Evolutionary conservation across 129 eudicot genomes (phyloP).

Genomic region (Artemisia tridentata): DNA sequence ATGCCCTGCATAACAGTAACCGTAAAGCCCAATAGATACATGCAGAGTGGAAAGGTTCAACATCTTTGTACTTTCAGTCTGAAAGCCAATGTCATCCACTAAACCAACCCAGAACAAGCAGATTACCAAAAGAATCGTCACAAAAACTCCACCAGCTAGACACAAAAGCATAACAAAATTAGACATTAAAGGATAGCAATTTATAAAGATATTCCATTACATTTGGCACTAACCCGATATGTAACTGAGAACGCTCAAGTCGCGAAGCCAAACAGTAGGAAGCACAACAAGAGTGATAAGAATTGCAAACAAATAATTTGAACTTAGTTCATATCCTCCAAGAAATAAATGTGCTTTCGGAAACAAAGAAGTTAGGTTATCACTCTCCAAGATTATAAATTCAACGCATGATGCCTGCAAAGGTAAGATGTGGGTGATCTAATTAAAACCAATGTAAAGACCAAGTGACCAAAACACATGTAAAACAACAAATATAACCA

Average conservation of each 20-base stretch:
- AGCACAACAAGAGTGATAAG: slow-evolving; percentile 59
- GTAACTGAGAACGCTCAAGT: slow-evolving; percentile 82
- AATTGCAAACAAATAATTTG: slow-evolving; percentile 64
- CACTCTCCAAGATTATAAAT: slow-evolving; percentile 82
- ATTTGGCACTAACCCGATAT: slow-evolving; percentile 55
- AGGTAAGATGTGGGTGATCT: slow-evolving; percentile 6
- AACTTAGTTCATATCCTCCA: slow-evolving; percentile 40
- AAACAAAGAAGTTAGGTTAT: slow-evolving; percentile 74
- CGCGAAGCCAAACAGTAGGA: slow-evolving; percentile 81
- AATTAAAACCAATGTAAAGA: not conserved
- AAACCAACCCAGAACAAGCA: slow-evolving; percentile 81
- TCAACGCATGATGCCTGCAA: slow-evolving; percentile 84
- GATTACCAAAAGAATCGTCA: slow-evolving; percentile 57
- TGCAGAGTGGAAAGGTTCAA: slow-evolving; percentile 74
- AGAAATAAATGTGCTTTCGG: slow-evolving; percentile 62
- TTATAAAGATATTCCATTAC: not conserved
- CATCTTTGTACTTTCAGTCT: slow-evolving; percentile 37
- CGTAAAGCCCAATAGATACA: slow-evolving; percentile 81
- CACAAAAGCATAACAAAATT: slow-evolving; percentile 1
- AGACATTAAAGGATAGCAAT: not conserved
- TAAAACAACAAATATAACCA: not conserved
- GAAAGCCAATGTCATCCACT: slow-evolving; percentile 62
- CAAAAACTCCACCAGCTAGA: slow-evolving; percentile 92
- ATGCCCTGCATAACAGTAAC: slow-evolving; percentile 87
- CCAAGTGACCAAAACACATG: not conserved